Evolutionary conservation across 257 asterid genomes (phyloP).

Genomic region (Perilla frutescens): DNA sequence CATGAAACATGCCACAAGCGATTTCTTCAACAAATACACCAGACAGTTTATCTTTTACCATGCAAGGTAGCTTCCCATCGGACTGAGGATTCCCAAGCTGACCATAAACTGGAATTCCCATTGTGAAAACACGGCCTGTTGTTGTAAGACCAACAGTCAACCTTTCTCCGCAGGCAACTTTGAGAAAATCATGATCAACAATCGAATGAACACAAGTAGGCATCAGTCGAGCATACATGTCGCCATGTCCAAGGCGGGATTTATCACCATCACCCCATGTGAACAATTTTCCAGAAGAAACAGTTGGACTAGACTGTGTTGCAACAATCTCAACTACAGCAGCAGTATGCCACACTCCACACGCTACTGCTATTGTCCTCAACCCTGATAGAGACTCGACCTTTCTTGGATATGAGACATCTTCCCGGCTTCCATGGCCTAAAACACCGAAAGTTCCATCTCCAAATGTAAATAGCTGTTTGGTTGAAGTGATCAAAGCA

Average conservation of each 20-base stretch:
- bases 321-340: conserved; percentile 84
- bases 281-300: conserved; percentile 79
- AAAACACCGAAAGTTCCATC: conserved; percentile 89
- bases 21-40: conserved; percentile 70
- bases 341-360: conserved; percentile 98
- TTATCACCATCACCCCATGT: conserved; percentile 98
- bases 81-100: conserved; percentile 80
- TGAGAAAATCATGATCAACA: conserved; percentile 72
- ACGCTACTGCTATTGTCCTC: conserved; percentile 80
- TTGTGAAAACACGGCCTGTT: conserved; percentile 71
- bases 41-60: conserved; percentile 66
- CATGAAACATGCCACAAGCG: conserved; percentile 80
- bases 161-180: conserved; percentile 84
- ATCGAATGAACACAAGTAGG: conserved; percentile 89
- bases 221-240: conserved; percentile 72
- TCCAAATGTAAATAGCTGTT: conserved; percentile 83
- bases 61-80: conserved; percentile 78
- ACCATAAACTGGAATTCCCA: conserved; percentile 88
- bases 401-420: conserved; percentile 62
- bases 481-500: conserved; percentile 69
- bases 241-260: conserved; percentile 92
- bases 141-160: conserved; percentile 78
- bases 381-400: conserved; percentile 77
- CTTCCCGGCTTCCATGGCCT: conserved; percentile 81
- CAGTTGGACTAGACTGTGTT: conserved; percentile 72